phyloP scores from a whole-genome alignment of 2,329 filamentous ascomycete species.

The Verticillium longisporum region DNA sequence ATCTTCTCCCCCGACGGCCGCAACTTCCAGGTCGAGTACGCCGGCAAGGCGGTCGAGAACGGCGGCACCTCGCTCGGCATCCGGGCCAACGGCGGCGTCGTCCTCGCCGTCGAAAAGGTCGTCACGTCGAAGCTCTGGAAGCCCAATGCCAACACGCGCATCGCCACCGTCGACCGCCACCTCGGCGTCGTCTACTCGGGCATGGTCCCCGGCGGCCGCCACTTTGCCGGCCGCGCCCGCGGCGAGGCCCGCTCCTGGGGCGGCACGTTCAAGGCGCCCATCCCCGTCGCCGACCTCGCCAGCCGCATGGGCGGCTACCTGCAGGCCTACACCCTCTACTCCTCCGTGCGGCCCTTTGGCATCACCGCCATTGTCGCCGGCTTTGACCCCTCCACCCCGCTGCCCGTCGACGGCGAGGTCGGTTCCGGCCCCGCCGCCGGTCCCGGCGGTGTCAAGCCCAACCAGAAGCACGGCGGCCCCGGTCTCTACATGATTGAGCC shows the following conservation, averaged over 20 bases:
- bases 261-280: slow-evolving; percentile 88
- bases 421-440: slow-evolving; percentile 72
- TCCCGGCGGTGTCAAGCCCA: slow-evolving; percentile 72
- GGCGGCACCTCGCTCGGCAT: slow-evolving; percentile 95
- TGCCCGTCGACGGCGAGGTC: slow-evolving; percentile 84
- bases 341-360: slow-evolving; percentile 91
- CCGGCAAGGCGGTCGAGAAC: slow-evolving; percentile 96
- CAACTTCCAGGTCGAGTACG: slow-evolving; percentile 99
- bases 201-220: slow-evolving; percentile 87
- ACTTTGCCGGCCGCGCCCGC: slow-evolving; percentile 90
- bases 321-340: slow-evolving; percentile 96
- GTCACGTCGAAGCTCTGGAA: slow-evolving; percentile 93
- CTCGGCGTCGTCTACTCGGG: slow-evolving; percentile 90
- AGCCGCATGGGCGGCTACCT: slow-evolving; percentile 93
- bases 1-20: slow-evolving; percentile 98
- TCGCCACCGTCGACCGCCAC: slow-evolving; percentile 90
- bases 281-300: slow-evolving; percentile 80
- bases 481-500: slow-evolving; percentile 99
- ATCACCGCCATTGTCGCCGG: slow-evolving; percentile 92
- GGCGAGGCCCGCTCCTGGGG: slow-evolving; percentile 92
- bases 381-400: slow-evolving; percentile 83
- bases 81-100: slow-evolving; percentile 92
- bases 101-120: slow-evolving; percentile 94
- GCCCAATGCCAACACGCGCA: slow-evolving; percentile 91
- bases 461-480: slow-evolving; percentile 77